Percentiles rank a stretch among this genome's conserved stretches.
These are phyloP conservation scores for Arthrinium phaeospermum DNA, from an alignment of 2,329 filamentous ascomycete species.

Conservation along the genomic window DNA sequence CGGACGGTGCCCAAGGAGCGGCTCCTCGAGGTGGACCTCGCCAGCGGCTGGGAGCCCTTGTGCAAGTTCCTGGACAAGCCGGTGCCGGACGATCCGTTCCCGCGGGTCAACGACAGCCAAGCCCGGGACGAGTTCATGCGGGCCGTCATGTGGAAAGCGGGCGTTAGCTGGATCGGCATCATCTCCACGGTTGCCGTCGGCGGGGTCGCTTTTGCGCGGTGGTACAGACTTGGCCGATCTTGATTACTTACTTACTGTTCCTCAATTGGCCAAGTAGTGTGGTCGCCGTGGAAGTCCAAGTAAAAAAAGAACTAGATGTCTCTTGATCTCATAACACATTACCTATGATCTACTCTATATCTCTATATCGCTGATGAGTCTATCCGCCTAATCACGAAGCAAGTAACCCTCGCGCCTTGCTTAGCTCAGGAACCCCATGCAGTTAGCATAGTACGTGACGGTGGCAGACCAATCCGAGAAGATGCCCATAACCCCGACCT, in stretches of 20 bases:
- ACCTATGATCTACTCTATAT: neutral
- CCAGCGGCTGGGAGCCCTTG: slow-evolving; percentile 39
- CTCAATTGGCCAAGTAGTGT: neutral
- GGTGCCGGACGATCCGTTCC: slow-evolving; percentile 37
- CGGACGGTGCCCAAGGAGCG: slow-evolving; percentile 20
- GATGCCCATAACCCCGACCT: slow-evolving; percentile 66
- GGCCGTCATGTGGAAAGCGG: neutral
- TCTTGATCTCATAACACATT: slow-evolving; percentile 2
- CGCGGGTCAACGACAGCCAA: slow-evolving; percentile 35
- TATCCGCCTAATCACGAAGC: neutral
- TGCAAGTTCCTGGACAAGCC: slow-evolving; percentile 34
- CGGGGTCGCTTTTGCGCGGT: neutral
- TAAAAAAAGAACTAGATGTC: neutral
- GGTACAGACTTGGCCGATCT: neutral
- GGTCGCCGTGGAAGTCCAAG: neutral
- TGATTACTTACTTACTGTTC: neutral
- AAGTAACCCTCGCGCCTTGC: neutral
- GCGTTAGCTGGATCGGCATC: neutral
- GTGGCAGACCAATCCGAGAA: slow-evolving; percentile 75
- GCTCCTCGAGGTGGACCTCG: slow-evolving; percentile 32
- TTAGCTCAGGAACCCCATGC: slow-evolving; percentile 51
- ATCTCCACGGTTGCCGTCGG: neutral
- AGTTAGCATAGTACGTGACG: slow-evolving; percentile 74
- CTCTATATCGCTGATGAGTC: neutral
- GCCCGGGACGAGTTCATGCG: slow-evolving; percentile 21